These are phyloP conservation scores for Pseudocercospora fijiensis DNA, from an alignment of 2,329 filamentous ascomycete species.

Conservation along the genomic window DNA sequence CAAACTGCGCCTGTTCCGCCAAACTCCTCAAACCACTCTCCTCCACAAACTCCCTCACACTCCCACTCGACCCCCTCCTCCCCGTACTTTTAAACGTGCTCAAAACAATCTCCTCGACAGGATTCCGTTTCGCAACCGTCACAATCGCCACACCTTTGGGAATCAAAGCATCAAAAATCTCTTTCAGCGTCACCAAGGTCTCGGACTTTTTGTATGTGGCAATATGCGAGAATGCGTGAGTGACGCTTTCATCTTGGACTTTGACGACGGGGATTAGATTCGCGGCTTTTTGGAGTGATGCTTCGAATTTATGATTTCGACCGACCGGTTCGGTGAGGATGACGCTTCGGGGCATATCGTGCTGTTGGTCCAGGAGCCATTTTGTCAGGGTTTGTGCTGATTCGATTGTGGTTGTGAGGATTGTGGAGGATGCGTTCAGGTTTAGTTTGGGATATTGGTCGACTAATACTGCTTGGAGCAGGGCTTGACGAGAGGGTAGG, in stretches of 20 bases:
- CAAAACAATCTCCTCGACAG: conserved; percentile 4
- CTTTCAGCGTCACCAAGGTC: conserved; percentile 6
- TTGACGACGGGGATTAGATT: not conserved
- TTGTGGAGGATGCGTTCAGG: conserved; percentile 9
- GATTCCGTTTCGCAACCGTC: conserved; percentile 9
- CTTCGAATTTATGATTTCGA: not conserved
- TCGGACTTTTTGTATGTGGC: not conserved
- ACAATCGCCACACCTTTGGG: conserved; percentile 16
- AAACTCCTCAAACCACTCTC: not conserved
- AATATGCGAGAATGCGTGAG: conserved; percentile 19
- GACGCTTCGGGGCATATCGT: not conserved
- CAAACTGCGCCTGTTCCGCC: conserved; percentile 10
- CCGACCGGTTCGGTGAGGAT: not conserved
- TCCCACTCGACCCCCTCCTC: not conserved
- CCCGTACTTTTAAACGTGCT: not conserved
- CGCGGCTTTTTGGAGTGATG: not conserved
- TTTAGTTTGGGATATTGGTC: conserved; percentile 14
- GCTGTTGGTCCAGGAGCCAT: conserved; percentile 6
- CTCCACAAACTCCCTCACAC: not conserved
- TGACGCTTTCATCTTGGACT: conserved; percentile 9
- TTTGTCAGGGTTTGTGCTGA: conserved; percentile 14
- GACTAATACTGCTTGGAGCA: conserved; percentile 11
- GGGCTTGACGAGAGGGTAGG: conserved; percentile 7
- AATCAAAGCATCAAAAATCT: conserved; percentile 13
- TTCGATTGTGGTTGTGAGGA: conserved; percentile 12